Conservation (phyloP, 2,329 filamentous ascomycete genomes). For the Setomelanomma holmii region DNA sequence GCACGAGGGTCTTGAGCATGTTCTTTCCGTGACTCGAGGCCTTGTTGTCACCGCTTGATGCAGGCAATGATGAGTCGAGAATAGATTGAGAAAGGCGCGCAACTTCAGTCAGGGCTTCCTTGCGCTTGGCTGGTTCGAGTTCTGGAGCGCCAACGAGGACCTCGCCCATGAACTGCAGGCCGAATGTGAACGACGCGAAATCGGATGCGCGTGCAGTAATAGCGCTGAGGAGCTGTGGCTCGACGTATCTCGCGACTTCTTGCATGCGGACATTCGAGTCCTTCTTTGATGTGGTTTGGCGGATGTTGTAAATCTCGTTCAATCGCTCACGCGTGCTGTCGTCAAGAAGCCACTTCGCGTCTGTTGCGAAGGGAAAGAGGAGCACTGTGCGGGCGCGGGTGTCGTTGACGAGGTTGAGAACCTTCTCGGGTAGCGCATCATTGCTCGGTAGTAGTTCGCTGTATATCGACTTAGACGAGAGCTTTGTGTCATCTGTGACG, state of each 20-base stretch:
- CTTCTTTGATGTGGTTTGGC: conserved; percentile 90
- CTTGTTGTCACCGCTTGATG: conserved; percentile 30
- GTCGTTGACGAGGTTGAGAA: conserved; percentile 70
- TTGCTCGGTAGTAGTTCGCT: conserved; percentile 73
- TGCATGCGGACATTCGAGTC: conserved; percentile 76
- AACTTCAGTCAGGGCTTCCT: conserved; percentile 71
- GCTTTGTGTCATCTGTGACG: conserved; percentile 91
- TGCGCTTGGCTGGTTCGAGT: conserved; percentile 66
- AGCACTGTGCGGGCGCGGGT: conserved; percentile 70
- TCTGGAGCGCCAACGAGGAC: conserved; percentile 78
- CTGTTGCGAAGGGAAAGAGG: conserved; percentile 78
- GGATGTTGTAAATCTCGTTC: conserved; percentile 77
- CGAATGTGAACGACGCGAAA: conserved; percentile 78
- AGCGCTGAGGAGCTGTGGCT: conserved; percentile 75
- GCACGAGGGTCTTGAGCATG: conserved; percentile 89
- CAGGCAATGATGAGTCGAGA: conserved; percentile 44
- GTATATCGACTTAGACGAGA: conserved; percentile 85
- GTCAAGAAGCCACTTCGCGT: conserved; percentile 67
- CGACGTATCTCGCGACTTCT: conserved; percentile 78
- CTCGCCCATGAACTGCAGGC: conserved; percentile 85
- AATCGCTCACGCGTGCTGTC: conserved; percentile 73
- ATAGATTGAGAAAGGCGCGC: conserved; percentile 52
- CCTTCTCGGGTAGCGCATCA: conserved; percentile 65
- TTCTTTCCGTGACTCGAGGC: conserved; percentile 74
- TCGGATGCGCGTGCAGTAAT: conserved; percentile 72